These are phyloP conservation scores for Blastobotrys americana DNA, from an alignment of 805 yeast species.

Conservation along the genomic window DNA sequence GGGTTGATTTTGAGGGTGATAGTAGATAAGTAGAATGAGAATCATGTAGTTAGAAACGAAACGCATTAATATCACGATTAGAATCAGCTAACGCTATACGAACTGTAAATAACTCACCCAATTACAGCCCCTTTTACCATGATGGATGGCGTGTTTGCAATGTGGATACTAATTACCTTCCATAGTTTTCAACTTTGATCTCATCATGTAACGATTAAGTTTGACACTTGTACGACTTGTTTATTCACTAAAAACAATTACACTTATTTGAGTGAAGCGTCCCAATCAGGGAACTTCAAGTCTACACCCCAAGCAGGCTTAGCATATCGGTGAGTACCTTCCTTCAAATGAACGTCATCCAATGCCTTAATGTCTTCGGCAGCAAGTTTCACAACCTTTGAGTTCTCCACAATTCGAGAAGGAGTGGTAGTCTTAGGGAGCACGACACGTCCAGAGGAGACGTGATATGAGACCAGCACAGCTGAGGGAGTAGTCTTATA, in stretches of 20 bases:
- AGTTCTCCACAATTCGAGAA: constrained; percentile 45
- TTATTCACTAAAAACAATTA: too few species aligned
- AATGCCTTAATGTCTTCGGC: constrained; percentile 35
- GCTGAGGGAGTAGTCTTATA: constrained; percentile 35
- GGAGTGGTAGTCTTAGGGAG: constrained; percentile 66
- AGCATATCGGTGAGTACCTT: constrained; percentile 23
- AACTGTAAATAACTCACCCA: not conserved
- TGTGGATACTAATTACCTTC: too few species aligned
- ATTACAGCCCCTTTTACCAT: too few species aligned
- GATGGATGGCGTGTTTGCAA: too few species aligned
- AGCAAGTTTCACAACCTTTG: constrained; percentile 36
- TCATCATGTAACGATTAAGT: too few species aligned
- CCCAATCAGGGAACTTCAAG: constrained; percentile 27
- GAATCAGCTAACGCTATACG: not conserved
- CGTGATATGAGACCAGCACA: constrained; percentile 29
- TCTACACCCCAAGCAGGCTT: constrained; percentile 27
- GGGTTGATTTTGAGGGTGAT: not conserved
- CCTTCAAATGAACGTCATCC: constrained; percentile 25
- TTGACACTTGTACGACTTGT: too few species aligned
- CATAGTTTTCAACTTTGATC: too few species aligned
- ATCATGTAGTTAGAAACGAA: not conserved
- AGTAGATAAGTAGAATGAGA: not conserved
- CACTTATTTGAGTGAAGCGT: constrained; percentile 5
- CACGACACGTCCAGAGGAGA: constrained; percentile 48
- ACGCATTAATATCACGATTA: not conserved